Evolutionary conservation across 2,329 filamentous ascomycete species (phyloP), one percentile per base, ranked within the genome.

Genomic region (Cercospora janseana): DNA sequence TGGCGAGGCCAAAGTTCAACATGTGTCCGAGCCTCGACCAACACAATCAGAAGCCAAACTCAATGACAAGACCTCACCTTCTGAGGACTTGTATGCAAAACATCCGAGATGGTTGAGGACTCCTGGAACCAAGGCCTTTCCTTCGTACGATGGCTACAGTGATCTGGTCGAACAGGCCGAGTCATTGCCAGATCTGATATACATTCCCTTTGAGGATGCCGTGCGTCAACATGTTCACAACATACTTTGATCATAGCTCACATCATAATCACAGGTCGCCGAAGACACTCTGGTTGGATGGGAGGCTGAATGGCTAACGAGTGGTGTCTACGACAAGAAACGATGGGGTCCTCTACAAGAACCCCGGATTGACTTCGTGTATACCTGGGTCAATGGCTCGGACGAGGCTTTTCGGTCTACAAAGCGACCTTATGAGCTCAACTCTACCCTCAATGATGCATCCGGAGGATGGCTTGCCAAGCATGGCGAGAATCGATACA

Each of bases 401-500:
- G 31, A 35, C 7, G 4, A 35, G 31, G 31, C 31, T 10, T 20
- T 35, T n/a, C n/a, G 16, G 6, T 4, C n/a, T 5, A 35, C 32
- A 18, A 35, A 13, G 32, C 32, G 16, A 2, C 34, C 18, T 7
- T 37, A 37, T 12, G 34, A 37, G 34, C 16, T 37, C 1, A 37
- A 37, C 6, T 37, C 34, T 10, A 37, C 34, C 1, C 18, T 37
- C 3, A 37, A 37, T n/a, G 34, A 37, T 4, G 1, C 12, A 4
- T 16, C 12, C 4, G 34, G 34, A 4, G 7, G 10, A 7, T 37
- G 34, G 34, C 3, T 37, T n/a, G 10, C 10, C 1, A 21, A n/a
- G 5, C 34, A 37, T n/a, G 34, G 34, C 18, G 34, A 37, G 5
- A 37, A 37, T 21, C 34, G 47, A 4, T 50, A 50, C 15, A 8